Percentiles rank a stretch among this genome's conserved stretches.
Evolutionary conservation across 2,329 filamentous ascomycete genomes (phyloP).

Genomic region (Pezicula neosporulosa): DNA sequence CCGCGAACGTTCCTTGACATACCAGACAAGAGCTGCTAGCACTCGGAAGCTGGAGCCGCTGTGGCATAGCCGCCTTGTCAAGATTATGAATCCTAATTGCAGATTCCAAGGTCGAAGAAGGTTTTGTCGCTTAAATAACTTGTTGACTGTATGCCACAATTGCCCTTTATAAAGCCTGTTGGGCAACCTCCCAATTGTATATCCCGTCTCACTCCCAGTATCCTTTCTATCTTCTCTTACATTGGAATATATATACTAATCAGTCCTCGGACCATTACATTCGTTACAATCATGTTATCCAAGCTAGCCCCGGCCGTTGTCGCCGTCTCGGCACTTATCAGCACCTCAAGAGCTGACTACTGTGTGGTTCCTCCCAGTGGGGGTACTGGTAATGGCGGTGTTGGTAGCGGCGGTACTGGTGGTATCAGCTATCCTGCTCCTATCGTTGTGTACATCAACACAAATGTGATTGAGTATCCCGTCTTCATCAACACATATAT

Average conservation of each 20-base stretch:
- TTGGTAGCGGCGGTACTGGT: background rate
- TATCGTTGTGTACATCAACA: background rate
- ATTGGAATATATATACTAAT: background rate
- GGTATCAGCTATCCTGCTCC: background rate
- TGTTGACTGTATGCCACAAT: background rate
- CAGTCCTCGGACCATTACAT: background rate
- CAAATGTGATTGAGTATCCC: background rate
- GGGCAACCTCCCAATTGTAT: background rate
- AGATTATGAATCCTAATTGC: background rate
- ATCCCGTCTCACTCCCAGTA: background rate
- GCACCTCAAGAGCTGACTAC: background rate
- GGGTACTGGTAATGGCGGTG: background rate
- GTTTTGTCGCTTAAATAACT: background rate
- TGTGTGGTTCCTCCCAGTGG: background rate
- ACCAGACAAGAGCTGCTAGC: conserved; percentile 12
- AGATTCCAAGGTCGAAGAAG: background rate
- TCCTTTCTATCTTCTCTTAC: background rate
- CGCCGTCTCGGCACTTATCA: background rate
- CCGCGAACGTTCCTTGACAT: conserved; percentile 22
- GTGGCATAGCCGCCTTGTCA: background rate
- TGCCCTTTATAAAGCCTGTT: background rate
- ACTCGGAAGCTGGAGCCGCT: background rate
- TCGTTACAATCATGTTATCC: background rate
- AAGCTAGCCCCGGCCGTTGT: background rate
- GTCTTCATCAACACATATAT: background rate